phyloP scores from a whole-genome alignment of 345 rosid species.

The Ailanthus altissimus region DNA sequence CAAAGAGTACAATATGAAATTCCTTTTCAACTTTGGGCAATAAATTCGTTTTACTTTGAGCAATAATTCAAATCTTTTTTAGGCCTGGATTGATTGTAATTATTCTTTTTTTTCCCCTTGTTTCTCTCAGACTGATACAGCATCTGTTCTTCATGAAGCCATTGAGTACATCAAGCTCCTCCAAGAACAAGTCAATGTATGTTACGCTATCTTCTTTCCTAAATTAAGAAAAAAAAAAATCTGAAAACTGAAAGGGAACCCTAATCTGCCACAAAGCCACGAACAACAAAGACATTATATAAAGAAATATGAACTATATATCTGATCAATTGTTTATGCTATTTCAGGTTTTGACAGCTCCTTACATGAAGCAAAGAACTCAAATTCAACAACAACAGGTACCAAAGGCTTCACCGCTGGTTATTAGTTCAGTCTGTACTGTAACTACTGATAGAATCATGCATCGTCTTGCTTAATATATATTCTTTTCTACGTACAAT shows the following conservation, averaged over 20 bases:
- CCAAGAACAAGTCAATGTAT: slow-evolving; percentile 75
- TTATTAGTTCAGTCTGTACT: neutral
- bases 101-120: neutral
- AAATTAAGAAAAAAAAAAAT: neutral
- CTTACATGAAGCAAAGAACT: slow-evolving; percentile 63
- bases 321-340: slow-evolving; percentile 13
- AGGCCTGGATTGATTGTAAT: slow-evolving; percentile 3
- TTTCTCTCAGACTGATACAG: slow-evolving; percentile 83
- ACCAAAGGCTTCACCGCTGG: slow-evolving; percentile 7
- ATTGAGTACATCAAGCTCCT: slow-evolving; percentile 77
- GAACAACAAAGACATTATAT: neutral
- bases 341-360: slow-evolving; percentile 57
- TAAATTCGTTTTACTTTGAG: neutral
- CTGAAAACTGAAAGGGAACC: neutral
- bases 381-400: slow-evolving; percentile 72
- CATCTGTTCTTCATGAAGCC: slow-evolving; percentile 93
- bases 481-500: neutral
- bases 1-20: slow-evolving; percentile 18
- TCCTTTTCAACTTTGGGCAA: slow-evolving; percentile 7
- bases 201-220: slow-evolving; percentile 18
- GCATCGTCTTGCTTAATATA: neutral
- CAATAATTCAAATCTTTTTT: slow-evolving; percentile 7
- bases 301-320: neutral
- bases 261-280: neutral
- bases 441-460: neutral